Conservation (phyloP, 2,329 filamentous ascomycete species). For the Paramyrothecium roridum region DNA sequence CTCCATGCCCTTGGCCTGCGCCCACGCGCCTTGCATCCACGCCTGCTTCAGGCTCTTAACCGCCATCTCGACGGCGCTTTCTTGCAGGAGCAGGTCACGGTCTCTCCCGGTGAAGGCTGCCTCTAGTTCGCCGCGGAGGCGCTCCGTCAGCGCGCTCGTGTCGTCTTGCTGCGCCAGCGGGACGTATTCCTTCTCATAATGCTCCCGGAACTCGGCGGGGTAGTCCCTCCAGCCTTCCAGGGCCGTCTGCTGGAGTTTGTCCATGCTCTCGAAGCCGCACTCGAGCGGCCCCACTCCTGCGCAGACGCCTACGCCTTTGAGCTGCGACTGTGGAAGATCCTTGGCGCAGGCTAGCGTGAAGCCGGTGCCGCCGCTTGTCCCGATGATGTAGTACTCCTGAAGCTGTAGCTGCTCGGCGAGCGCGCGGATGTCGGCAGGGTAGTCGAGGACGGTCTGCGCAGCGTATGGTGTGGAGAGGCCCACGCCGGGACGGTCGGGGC, state of each 20-base stretch:
- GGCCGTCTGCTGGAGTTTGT: neutral
- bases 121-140: neutral
- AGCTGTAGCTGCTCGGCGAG: constrained; percentile 3
- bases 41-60: neutral
- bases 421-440: constrained; percentile 2
- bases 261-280: neutral
- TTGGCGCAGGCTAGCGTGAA: constrained; percentile 7
- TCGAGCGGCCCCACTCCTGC: constrained; percentile 3
- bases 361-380: constrained; percentile 1
- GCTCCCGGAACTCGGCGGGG: neutral
- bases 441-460: constrained; percentile 1
- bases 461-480: constrained; percentile 1
- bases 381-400: constrained; percentile 2
- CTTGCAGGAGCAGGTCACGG: neutral
- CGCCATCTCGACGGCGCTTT: neutral
- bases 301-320: constrained; percentile 3
- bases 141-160: neutral
- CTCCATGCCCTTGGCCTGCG: constrained; percentile 1
- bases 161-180: neutral
- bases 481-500: constrained; percentile 5
- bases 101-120: neutral
- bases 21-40: neutral
- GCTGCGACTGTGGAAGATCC: neutral
- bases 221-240: neutral
- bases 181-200: neutral